Evolutionary conservation across 2,329 filamentous ascomycete species (phyloP).

Genomic region (Emericellopsis cladophorae): DNA sequence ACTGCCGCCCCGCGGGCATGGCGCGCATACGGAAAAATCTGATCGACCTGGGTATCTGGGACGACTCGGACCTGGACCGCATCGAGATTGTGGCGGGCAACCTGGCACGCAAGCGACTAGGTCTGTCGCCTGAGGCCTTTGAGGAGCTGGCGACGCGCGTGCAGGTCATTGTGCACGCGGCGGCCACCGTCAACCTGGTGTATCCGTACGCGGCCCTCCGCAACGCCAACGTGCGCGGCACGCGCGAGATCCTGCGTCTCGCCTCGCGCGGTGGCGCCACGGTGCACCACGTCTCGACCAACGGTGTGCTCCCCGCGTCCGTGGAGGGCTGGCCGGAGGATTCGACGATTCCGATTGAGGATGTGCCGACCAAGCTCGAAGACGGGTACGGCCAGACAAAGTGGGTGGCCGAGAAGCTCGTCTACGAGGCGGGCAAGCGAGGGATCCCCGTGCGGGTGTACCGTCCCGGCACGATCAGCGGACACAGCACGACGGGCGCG

Average conservation of each 20-base stretch:
- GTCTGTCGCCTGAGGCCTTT: conserved; percentile 53
- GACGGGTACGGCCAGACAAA: conserved; percentile 74
- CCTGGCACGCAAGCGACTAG: conserved; percentile 54
- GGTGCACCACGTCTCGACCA: conserved; percentile 68
- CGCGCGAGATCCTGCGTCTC: conserved; percentile 59
- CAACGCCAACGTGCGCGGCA: conserved; percentile 68
- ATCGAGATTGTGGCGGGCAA: conserved; percentile 67
- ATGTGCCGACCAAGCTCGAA: conserved; percentile 54
- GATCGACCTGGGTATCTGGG: conserved; percentile 68
- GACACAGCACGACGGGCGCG: conserved; percentile 61
- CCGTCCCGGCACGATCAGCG: conserved; percentile 65
- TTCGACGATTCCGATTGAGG: conserved; percentile 50
- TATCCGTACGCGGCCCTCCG: conserved; percentile 71
- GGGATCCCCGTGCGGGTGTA: conserved; percentile 61
- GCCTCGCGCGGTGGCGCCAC: conserved; percentile 56
- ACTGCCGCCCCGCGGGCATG: conserved; percentile 53
- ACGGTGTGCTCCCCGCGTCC: conserved; percentile 64
- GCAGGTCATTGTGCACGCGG: conserved; percentile 66
- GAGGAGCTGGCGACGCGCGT: conserved; percentile 50
- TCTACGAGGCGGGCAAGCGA: conserved; percentile 52
- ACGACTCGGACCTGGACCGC: conserved; percentile 64
- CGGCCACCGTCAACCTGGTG: conserved; percentile 67
- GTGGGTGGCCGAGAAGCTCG: conserved; percentile 68
- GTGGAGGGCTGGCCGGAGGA: conserved; percentile 60
- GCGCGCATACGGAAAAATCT: conserved; percentile 64